phyloP scores from a whole-genome alignment of 129 eudicot genomes.

The Flaveria bidentis region DNA sequence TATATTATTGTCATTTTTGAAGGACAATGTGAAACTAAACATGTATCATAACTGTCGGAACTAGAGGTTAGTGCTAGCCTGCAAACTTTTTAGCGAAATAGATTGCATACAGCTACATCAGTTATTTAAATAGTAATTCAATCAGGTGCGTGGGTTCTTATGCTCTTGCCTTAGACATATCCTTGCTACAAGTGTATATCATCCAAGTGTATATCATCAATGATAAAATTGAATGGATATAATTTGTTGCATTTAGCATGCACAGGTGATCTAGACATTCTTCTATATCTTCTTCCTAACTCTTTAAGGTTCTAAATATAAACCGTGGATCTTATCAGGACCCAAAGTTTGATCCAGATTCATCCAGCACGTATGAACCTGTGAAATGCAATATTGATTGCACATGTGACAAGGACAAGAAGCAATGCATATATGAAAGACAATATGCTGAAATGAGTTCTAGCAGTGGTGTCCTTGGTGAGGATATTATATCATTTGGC shows the following conservation, averaged over 20 bases:
- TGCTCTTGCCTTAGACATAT: neutral
- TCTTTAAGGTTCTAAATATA: conserved; percentile 9
- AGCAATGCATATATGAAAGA: conserved; percentile 77
- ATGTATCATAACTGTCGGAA: neutral
- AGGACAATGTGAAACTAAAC: neutral
- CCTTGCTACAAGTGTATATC: neutral
- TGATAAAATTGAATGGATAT: neutral
- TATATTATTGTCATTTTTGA: neutral
- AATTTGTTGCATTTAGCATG: neutral
- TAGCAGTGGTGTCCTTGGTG: conserved; percentile 95
- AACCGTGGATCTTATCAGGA: conserved; percentile 54
- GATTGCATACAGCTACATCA: neutral
- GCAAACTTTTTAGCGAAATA: neutral
- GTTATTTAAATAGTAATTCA: neutral
- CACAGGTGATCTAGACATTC: neutral
- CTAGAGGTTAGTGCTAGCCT: neutral
- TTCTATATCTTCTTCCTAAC: neutral
- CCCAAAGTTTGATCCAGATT: conserved; percentile 86
- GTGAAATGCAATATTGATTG: conserved; percentile 80
- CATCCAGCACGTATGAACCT: conserved; percentile 70
- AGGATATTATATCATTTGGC: conserved; percentile 87
- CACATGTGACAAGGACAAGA: conserved; percentile 58
- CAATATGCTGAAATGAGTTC: conserved; percentile 98
- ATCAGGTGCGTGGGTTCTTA: neutral
- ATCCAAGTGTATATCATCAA: neutral